Evolutionary conservation across 345 rosid genomes (phyloP).

Genomic region (Microcos paniculata): DNA sequence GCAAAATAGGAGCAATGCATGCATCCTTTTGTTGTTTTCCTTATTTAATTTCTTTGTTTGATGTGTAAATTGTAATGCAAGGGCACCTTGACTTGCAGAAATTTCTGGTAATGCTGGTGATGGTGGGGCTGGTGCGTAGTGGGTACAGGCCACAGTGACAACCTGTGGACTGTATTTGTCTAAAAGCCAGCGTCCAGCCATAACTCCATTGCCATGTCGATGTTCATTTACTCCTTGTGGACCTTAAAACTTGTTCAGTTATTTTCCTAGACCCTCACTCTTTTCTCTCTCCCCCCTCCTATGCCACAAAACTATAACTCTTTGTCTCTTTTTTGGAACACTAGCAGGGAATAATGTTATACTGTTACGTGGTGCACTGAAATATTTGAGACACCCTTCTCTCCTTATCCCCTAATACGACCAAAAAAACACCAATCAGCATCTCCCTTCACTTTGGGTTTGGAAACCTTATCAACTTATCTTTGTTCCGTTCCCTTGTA

Average conservation of each 20-base stretch:
- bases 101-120: background rate
- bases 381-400: background rate
- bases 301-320: background rate
- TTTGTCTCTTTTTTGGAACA: background rate
- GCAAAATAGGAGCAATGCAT: background rate
- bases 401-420: background rate
- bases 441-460: background rate
- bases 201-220: background rate
- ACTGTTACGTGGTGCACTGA: background rate
- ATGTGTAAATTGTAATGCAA: background rate
- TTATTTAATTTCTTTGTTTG: background rate
- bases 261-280: no score
- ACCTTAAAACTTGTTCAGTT: background rate
- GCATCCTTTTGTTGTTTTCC: background rate
- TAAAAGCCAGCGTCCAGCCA: background rate
- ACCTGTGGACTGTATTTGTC: background rate
- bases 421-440: conserved; percentile 5
- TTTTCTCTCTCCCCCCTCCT: background rate
- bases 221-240: conserved; percentile 1
- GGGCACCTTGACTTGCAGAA: conserved; percentile 1
- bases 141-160: background rate
- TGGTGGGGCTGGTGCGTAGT: background rate
- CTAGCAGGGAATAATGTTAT: background rate
- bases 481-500: background rate
- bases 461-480: conserved; percentile 3